Base-by-base conservation (phyloP, 495 filamentous ascomycete genomes). In the Aspergillus biplanus region DNA sequence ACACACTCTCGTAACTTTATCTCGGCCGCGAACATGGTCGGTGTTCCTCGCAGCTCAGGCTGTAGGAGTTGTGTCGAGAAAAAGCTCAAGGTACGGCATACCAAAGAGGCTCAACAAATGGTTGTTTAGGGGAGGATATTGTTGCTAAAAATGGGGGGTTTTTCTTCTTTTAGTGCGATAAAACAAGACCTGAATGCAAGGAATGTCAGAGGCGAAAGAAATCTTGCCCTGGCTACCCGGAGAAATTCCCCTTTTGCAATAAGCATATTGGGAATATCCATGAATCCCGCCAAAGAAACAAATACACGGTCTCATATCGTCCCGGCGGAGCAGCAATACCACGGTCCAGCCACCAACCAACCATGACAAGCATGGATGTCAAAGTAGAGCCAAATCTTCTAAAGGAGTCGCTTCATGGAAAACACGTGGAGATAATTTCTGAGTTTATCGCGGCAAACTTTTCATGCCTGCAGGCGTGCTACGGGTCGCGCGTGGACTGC, bases 1-100 rank as follows among this genome's bases (percentile, higher is more conserved):
- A 27, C 21, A 27, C 21, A 27, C 21, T 1, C 21, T 27, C 21
- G 2, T 27, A 27, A 27, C 21, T 27, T 27, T 27, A 27, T 27
- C 1, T 27, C 21, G 21, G 21, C 21, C 2, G 21, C 21, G 2
- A 27, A 27, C 21, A 44, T 44, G 39, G 39, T 44, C n/a, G 39
- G 39, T n/a, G n/a, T 44, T 44, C 39, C 39, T 44, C 39, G 39
- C 39, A 44, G 39, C 39, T 44, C 39, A 44, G 39, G 39, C 39
- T 44, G 39, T 44, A 11, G 7, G 4, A 44, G 4, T 3, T 44
- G 39, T n/a, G 39, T 44, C 12, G 7, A 44, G 4, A 44, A n/a
- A n/a, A 44, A n/a, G 39, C 12, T 44, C 7, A 44, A 44, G 39
- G 39, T 44, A 44, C 39, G 39, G 3, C 11, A 44, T 11, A 11